phyloP scores from a whole-genome alignment of 2,329 filamentous ascomycete species.

The Aspergillus arachidicola region DNA sequence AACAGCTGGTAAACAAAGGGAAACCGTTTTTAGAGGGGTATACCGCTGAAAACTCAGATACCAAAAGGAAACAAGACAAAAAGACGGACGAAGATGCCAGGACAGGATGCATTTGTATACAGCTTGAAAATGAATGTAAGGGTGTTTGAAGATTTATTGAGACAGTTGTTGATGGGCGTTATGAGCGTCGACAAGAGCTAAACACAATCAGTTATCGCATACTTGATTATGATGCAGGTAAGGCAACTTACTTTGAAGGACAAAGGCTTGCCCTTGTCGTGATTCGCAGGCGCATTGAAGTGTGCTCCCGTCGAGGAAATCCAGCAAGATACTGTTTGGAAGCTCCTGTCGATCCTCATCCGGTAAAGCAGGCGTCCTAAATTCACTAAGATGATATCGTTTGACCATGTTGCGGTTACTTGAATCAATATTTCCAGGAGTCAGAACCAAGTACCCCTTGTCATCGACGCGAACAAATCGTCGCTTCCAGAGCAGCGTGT shows the following conservation, averaged over 20 bases:
- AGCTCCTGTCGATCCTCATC: conserved; percentile 92
- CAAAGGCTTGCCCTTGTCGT: conserved; percentile 54
- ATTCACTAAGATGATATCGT: conserved; percentile 83
- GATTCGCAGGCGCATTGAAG: conserved; percentile 67
- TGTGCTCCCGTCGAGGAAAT: conserved; percentile 63
- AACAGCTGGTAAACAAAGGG: conserved; percentile 23
- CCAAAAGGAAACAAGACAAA: conserved; percentile 10
- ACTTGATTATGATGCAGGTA: not conserved
- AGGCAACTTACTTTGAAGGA: conserved; percentile 52
- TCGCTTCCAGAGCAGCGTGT: conserved; percentile 94
- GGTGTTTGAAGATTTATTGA: conserved; percentile 10
- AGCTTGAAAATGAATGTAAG: conserved; percentile 10
- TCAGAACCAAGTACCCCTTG: conserved; percentile 80
- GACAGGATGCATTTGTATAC: conserved; percentile 4
- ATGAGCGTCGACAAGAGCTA: conserved; percentile 49
- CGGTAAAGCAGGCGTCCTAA: conserved; percentile 75
- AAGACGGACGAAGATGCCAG: conserved; percentile 8
- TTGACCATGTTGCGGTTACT: conserved; percentile 66
- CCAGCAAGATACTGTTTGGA: conserved; percentile 75
- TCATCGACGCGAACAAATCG: conserved; percentile 84
- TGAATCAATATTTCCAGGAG: conserved; percentile 65
- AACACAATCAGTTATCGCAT: conserved; percentile 15
- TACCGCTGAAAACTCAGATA: conserved; percentile 34
- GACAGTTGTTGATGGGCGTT: conserved; percentile 32
- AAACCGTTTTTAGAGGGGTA: conserved; percentile 33